These are phyloP conservation scores for Pyrenophora graminea DNA, from an alignment of 2,329 filamentous ascomycete species.

Conservation along the genomic window DNA sequence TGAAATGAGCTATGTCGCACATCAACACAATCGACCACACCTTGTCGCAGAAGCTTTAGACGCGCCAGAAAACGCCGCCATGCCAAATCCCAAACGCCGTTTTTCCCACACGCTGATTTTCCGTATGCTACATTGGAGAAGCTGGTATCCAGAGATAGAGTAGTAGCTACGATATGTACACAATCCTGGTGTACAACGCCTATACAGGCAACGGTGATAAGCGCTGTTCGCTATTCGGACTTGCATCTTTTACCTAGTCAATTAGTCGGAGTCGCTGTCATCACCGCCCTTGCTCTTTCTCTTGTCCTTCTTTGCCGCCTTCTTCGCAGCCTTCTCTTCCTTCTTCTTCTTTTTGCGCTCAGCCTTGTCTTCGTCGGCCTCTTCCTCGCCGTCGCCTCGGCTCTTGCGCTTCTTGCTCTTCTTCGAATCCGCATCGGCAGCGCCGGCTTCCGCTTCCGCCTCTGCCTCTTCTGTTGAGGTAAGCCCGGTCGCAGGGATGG, in stretches of 20 bases:
- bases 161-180: slow-evolving; percentile 31
- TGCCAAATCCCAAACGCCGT: slow-evolving; percentile 38
- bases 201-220: slow-evolving; percentile 17
- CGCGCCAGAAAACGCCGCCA: slow-evolving; percentile 40
- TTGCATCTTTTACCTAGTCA: slow-evolving; percentile 18
- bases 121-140: slow-evolving; percentile 43
- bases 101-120: slow-evolving; percentile 18
- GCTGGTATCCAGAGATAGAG: slow-evolving; percentile 34
- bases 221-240: slow-evolving; percentile 22
- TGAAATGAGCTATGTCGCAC: slow-evolving; percentile 24
- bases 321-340: slow-evolving; percentile 60
- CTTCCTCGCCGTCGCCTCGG: slow-evolving; percentile 53
- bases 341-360: slow-evolving; percentile 71
- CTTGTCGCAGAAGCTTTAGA: slow-evolving; percentile 32
- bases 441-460: slow-evolving; percentile 40
- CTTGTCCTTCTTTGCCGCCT: slow-evolving; percentile 40
- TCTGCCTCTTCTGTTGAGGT: slow-evolving; percentile 46
- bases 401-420: slow-evolving; percentile 54
- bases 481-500: slow-evolving; percentile 40
- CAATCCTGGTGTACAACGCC: slow-evolving; percentile 20
- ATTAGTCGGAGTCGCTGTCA: slow-evolving; percentile 42
- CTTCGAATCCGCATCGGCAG: slow-evolving; percentile 12
- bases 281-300: slow-evolving; percentile 36
- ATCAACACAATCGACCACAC: slow-evolving; percentile 29
- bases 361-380: slow-evolving; percentile 53